Percentiles rank a stretch among this genome's conserved stretches.
Evolutionary conservation across 257 asterid species (phyloP).

Genomic region (Avicennia marina): DNA sequence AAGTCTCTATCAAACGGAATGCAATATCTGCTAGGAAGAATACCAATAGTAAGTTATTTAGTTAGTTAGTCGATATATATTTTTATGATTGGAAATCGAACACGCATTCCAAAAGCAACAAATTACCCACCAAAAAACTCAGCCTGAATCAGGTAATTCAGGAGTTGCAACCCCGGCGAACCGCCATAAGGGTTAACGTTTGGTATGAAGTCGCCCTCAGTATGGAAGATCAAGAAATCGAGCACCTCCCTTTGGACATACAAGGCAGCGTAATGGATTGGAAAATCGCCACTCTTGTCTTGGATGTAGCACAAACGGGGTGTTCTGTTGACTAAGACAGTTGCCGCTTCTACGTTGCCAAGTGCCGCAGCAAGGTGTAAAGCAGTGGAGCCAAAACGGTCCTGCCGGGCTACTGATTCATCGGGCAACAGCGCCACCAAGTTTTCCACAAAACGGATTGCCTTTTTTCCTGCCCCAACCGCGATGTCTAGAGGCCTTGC

Average conservation of each 20-base stretch:
- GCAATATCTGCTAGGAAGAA: slow-evolving; percentile 4
- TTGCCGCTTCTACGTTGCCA: background rate
- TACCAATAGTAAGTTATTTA: no score
- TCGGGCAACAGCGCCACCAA: background rate
- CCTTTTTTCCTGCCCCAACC: background rate
- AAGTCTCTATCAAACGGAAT: background rate
- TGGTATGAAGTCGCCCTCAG: background rate
- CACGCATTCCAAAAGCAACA: no score
- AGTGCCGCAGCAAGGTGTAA: background rate
- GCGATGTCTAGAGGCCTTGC: background rate
- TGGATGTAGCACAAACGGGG: background rate
- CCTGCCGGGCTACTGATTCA: background rate
- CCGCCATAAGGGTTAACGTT: background rate
- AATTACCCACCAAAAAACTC: background rate
- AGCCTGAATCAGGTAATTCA: background rate
- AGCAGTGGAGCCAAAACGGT: background rate
- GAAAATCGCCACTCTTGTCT: background rate
- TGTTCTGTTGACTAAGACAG: background rate
- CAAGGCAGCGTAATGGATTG: background rate
- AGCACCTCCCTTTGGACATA: background rate
- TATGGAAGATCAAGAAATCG: background rate
- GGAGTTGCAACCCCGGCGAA: background rate
- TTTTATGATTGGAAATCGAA: background rate
- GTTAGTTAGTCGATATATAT: background rate
- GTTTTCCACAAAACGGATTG: background rate